Evolutionary conservation across 371 early-diverging fungal genomes (phyloP).

Genomic region (Entomophthora muscae): DNA sequence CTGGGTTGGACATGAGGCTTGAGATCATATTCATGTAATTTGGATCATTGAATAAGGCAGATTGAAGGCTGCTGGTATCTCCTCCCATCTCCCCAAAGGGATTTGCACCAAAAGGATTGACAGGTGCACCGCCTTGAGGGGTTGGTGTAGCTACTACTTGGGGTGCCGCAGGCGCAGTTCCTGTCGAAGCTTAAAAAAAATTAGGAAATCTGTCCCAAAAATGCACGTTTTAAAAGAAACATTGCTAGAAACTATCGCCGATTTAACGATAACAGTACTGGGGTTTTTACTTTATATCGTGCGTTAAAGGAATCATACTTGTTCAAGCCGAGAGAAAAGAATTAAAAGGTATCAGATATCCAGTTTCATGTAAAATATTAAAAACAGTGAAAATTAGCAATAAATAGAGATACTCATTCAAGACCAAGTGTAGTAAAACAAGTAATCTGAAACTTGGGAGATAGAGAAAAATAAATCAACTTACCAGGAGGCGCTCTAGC

Average conservation of each 20-base stretch:
- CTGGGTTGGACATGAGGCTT: constrained; percentile 65
- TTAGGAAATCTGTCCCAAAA: too few species aligned
- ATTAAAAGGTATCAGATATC: neutral
- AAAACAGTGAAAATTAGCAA: too few species aligned
- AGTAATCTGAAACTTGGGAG: neutral
- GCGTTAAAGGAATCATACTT: too few species aligned
- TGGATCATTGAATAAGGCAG: constrained; percentile 12
- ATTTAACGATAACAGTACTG: too few species aligned
- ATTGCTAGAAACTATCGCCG: too few species aligned
- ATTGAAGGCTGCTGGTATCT: constrained; percentile 23
- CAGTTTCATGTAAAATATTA: neutral
- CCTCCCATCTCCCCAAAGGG: constrained; percentile 21
- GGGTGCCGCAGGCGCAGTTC: constrained; percentile 14
- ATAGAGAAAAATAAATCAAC: neutral
- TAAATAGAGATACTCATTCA: too few species aligned
- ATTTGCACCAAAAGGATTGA: constrained; percentile 12
- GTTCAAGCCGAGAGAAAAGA: neutral
- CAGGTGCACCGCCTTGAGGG: constrained; percentile 13
- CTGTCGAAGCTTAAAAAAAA: constrained; percentile 1
- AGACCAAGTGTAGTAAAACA: too few species aligned
- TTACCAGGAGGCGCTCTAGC: constrained; percentile 10
- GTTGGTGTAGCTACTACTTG: constrained; percentile 13
- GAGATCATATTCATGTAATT: constrained; percentile 25
- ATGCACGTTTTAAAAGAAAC: too few species aligned
- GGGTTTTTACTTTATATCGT: too few species aligned